Base-by-base conservation (phyloP, 2,329 filamentous ascomycete genomes). In the Davidsoniella neocaledoniae region DNA sequence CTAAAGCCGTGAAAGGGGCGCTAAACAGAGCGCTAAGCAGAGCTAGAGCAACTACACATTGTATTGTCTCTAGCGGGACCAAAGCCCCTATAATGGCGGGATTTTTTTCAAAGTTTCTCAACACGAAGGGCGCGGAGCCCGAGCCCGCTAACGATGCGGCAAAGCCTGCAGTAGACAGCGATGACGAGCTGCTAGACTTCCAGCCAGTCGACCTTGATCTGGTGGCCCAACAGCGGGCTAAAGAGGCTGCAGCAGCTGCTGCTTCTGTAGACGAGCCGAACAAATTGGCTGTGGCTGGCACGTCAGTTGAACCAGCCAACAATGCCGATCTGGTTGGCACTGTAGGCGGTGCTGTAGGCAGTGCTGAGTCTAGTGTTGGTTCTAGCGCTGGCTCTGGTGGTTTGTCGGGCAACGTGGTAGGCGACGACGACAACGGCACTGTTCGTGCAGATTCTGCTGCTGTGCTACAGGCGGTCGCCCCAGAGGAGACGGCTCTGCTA, bases 71-170 rank as follows among this genome's bases (percentile, higher is more conserved):
- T 33, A 41, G 36, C 46, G 23, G 33, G 14, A 41, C 23, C 10
- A 14, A n/a, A 16, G 8, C 42, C 12, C 23, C 23, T 16, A 53
- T 41, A 48, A 47, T 47, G 40, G 46, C 46, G 17, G 42, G 51
- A 16, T 53, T 53, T 37, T 53, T 53, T 43, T 53, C 51, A 6
- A 53, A 48, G 40, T 25, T 49, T 17, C 41, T 53, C 42, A 23
- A 43, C 23, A 33, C 39, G 36, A 21, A 39, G 8, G 42, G 17
- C 19, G 8, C 41, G 14, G 41, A 38, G 17, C n/a, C 19, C n/a
- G 21, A 41, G 36, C 7, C 23, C n/a, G 46, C 29, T 10, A 21
- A 29, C 21, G 36, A 50, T 39, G 41, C 10, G 19, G 41, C 42
- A 16, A 25, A 12, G 23, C 14, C 16, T 19, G 36, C n/a, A 14